These are phyloP conservation scores for Colletotrichum lindemuthianum DNA, from an alignment of 2,329 filamentous ascomycete species.

Conservation along the genomic window DNA sequence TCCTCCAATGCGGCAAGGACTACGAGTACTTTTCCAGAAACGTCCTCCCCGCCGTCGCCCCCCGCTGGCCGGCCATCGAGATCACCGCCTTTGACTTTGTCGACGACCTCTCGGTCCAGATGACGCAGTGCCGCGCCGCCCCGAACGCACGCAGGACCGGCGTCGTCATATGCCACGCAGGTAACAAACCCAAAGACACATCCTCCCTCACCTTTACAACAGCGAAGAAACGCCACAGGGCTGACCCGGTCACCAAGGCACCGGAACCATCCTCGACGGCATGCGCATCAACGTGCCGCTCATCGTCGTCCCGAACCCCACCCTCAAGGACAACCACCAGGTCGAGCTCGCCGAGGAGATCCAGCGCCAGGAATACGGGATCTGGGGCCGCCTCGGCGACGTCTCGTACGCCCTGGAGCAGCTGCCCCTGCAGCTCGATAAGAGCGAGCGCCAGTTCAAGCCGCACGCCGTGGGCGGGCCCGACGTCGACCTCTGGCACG, in stretches of 20 bases:
- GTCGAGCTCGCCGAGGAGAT: slow-evolving; percentile 84
- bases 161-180: slow-evolving; percentile 88
- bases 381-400: slow-evolving; percentile 47
- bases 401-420: slow-evolving; percentile 34
- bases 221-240: background rate
- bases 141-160: slow-evolving; percentile 67
- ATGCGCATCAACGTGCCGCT: slow-evolving; percentile 78
- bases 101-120: slow-evolving; percentile 67
- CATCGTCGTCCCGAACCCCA: slow-evolving; percentile 89
- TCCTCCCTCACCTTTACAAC: background rate
- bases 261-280: slow-evolving; percentile 88
- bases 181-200: slow-evolving; percentile 54
- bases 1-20: slow-evolving; percentile 83
- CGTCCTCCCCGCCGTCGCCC: slow-evolving; percentile 36
- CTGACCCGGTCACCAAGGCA: slow-evolving; percentile 65
- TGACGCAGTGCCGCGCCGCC: slow-evolving; percentile 62
- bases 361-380: slow-evolving; percentile 77
- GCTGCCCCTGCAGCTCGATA: slow-evolving; percentile 27
- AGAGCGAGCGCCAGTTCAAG: slow-evolving; percentile 30
- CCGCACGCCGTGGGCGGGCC: slow-evolving; percentile 24
- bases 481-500: slow-evolving; percentile 32
- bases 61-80: slow-evolving; percentile 51
- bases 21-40: slow-evolving; percentile 61
- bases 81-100: slow-evolving; percentile 76
- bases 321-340: slow-evolving; percentile 90